phyloP scores from a whole-genome alignment of 768 basidiomycete species.

The Mrakia frigida region DNA sequence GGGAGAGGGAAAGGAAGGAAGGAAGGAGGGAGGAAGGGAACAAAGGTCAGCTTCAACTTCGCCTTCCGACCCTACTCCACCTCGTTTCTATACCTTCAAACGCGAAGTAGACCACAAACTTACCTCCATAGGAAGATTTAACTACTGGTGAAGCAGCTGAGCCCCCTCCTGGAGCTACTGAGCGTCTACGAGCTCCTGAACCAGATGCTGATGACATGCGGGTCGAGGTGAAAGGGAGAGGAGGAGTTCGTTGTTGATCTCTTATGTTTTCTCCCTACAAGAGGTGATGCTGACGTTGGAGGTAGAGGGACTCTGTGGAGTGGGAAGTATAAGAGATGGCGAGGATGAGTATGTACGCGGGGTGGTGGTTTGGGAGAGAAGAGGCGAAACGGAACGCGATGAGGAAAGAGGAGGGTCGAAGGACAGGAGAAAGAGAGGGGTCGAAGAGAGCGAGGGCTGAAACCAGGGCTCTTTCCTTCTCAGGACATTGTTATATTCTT shows the following conservation, averaged over 20 bases:
- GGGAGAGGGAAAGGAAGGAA: too few species aligned
- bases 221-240: background rate
- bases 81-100: background rate
- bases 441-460: background rate
- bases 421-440: slow-evolving; percentile 7
- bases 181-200: slow-evolving; percentile 14
- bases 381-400: background rate
- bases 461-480: too few species aligned
- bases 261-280: background rate
- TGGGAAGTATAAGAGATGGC: background rate
- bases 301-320: background rate
- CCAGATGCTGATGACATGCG: background rate
- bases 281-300: background rate
- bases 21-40: background rate
- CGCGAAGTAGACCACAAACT: background rate
- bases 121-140: slow-evolving; percentile 25
- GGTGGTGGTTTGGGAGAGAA: background rate
- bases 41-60: slow-evolving; percentile 11
- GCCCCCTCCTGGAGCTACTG: background rate
- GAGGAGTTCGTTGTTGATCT: background rate
- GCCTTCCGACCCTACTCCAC: background rate
- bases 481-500: too few species aligned
- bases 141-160: slow-evolving; percentile 13
- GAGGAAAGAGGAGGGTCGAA: background rate
- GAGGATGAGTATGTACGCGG: background rate